These are phyloP conservation scores for Geranomyces variabilis DNA, from an alignment of 192 early-diverging fungal species.

Conservation along the genomic window DNA sequence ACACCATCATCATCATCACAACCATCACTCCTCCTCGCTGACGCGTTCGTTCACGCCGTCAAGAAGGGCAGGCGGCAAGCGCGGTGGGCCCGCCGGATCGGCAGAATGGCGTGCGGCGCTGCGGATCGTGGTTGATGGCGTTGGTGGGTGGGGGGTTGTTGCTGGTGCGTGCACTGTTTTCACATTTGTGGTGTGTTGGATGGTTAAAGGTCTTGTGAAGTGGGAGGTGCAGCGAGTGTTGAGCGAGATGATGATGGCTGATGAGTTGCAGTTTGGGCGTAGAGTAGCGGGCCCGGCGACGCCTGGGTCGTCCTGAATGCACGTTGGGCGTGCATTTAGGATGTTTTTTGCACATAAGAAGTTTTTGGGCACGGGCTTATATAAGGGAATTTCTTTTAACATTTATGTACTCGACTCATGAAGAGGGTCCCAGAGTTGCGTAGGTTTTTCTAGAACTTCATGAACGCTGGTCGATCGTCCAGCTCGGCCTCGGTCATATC, in stretches of 20 bases:
- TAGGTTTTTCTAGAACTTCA: constrained; percentile 44
- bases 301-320: too few species aligned
- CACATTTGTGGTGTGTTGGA: not conserved
- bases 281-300: too few species aligned
- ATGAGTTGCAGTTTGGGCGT: too few species aligned
- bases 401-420: too few species aligned
- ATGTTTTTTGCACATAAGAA: too few species aligned
- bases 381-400: too few species aligned
- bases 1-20: too few species aligned
- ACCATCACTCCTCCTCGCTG: not conserved
- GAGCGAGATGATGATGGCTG: too few species aligned
- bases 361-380: too few species aligned
- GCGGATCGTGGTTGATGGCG: not conserved
- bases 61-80: not conserved
- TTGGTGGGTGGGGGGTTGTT: not conserved
- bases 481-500: constrained; percentile 53
- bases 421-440: too few species aligned
- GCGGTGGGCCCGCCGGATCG: not conserved
- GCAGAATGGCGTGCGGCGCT: not conserved
- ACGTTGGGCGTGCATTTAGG: too few species aligned
- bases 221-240: constrained; percentile 13
- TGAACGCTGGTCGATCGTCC: constrained; percentile 46
- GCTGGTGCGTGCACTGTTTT: not conserved
- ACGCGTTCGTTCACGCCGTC: constrained; percentile 4
- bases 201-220: not conserved